phyloP scores from a whole-genome alignment of 2,329 filamentous ascomycete species.

The Monosporascus cannonballus region DNA sequence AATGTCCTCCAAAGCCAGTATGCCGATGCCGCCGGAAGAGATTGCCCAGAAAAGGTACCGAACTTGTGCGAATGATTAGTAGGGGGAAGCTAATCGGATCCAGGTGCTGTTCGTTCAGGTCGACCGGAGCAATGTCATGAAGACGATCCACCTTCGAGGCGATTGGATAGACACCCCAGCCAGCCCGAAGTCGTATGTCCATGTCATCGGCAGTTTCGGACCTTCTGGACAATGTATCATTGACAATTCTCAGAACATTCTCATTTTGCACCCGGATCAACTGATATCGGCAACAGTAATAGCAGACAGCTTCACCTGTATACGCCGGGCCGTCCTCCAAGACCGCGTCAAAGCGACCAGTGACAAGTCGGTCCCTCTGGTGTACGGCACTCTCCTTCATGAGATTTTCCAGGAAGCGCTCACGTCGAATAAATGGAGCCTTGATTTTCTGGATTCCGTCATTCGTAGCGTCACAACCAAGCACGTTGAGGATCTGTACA shows the following conservation, averaged over 20 bases:
- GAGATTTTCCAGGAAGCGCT: conserved; percentile 92
- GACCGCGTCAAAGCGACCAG: conserved; percentile 90
- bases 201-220: conserved; percentile 77
- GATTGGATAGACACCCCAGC: conserved; percentile 83
- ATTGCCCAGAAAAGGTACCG: conserved; percentile 65
- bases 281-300: conserved; percentile 92
- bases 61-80: not conserved
- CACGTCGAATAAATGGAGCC: conserved; percentile 75
- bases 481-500: conserved; percentile 85
- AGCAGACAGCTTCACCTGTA: conserved; percentile 91
- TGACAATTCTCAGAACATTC: conserved; percentile 74
- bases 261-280: conserved; percentile 92
- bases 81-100: conserved; percentile 9
- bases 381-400: conserved; percentile 91
- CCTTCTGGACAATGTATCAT: conserved; percentile 67
- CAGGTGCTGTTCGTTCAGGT: conserved; percentile 78
- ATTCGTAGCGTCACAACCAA: conserved; percentile 65
- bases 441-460: conserved; percentile 56
- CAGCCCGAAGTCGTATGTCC: conserved; percentile 69
- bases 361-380: conserved; percentile 70
- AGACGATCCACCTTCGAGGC: conserved; percentile 70
- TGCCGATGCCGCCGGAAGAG: conserved; percentile 53
- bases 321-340: conserved; percentile 84
- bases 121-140: conserved; percentile 61
- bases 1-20: conserved; percentile 67